A percentile compares a stretch with the other conserved stretches of the same genome.
These are phyloP conservation scores for Penstemon davidsonii DNA, from an alignment of 257 asterid species.

Conservation along the genomic window DNA sequence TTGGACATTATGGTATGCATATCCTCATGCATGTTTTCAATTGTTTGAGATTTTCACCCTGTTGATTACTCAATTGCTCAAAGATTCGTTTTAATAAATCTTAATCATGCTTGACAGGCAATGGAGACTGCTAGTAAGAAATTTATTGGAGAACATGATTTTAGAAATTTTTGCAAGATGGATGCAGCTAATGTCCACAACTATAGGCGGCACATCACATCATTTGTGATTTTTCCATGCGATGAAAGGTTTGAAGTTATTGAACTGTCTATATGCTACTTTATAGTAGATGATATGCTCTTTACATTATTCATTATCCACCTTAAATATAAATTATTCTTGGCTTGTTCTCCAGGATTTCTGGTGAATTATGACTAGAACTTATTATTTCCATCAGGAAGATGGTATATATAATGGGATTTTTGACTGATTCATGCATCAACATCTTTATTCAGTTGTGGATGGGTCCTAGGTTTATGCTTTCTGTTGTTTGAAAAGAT, in stretches of 20 bases:
- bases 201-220: conserved; percentile 59
- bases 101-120: conserved; percentile 45
- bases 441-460: conserved; percentile 1
- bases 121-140: conserved; percentile 85
- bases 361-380: conserved; percentile 1
- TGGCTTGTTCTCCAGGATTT: conserved; percentile 21
- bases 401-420: conserved; percentile 9
- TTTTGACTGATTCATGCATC: conserved; percentile 11
- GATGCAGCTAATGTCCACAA: conserved; percentile 91
- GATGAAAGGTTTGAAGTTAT: conserved; percentile 62
- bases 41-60: conserved; percentile 15
- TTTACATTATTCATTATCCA: conserved; percentile 3
- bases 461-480: neutral
- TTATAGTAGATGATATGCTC: conserved; percentile 3
- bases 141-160: conserved; percentile 91
- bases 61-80: conserved; percentile 20
- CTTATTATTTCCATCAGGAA: conserved; percentile 6
- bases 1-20: conserved; percentile 60
- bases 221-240: conserved; percentile 62
- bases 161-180: conserved; percentile 98
- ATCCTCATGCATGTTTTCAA: conserved; percentile 21
- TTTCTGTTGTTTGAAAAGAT: conserved; percentile 14
- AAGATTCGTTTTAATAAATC: conserved; percentile 19
- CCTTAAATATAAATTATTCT: neutral
- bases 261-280: conserved; percentile 14